phyloP scores from a whole-genome alignment of 2,329 filamentous ascomycete species.

The Pseudogymnoascus destructans region DNA sequence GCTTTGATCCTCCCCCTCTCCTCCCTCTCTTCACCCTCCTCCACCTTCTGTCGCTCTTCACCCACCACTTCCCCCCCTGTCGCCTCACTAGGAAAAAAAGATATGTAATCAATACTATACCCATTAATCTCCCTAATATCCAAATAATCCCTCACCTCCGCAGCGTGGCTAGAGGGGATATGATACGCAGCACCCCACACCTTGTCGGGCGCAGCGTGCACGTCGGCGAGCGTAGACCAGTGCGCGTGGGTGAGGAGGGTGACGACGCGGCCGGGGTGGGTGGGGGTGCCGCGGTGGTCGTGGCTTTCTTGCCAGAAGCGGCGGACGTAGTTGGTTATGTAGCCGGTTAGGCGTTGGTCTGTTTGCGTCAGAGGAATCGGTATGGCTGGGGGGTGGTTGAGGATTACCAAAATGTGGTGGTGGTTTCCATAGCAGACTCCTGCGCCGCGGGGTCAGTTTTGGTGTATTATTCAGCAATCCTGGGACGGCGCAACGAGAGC shows the following conservation, averaged over 20 bases:
- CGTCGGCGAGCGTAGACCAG: slow-evolving; percentile 63
- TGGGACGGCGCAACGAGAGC: background rate
- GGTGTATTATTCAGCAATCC: background rate
- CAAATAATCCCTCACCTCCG: slow-evolving; percentile 76
- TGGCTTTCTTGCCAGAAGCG: slow-evolving; percentile 98
- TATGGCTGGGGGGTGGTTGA: background rate
- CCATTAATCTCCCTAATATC: slow-evolving; percentile 97
- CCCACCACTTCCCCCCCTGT: slow-evolving; percentile 15
- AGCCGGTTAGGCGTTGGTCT: slow-evolving; percentile 80
- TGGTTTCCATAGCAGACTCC: slow-evolving; percentile 96
- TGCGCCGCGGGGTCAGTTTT: slow-evolving; percentile 26
- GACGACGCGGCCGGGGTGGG: slow-evolving; percentile 78
- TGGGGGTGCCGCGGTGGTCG: slow-evolving; percentile 86
- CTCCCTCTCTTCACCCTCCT: background rate
- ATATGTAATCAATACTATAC: slow-evolving; percentile 84
- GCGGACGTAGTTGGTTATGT: slow-evolving; percentile 85
- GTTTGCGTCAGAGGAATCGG: background rate
- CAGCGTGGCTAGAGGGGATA: slow-evolving; percentile 57
- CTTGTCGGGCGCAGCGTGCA: slow-evolving; percentile 48
- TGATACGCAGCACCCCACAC: slow-evolving; percentile 94
- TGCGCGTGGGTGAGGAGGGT: slow-evolving; percentile 77
- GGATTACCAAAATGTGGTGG: slow-evolving; percentile 80
- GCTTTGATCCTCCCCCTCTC: slow-evolving; percentile 31
- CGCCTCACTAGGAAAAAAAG: slow-evolving; percentile 51
- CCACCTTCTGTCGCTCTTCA: no score